These are phyloP conservation scores for Mycena venus DNA, from an alignment of 768 basidiomycete genomes.

Conservation along the genomic window DNA sequence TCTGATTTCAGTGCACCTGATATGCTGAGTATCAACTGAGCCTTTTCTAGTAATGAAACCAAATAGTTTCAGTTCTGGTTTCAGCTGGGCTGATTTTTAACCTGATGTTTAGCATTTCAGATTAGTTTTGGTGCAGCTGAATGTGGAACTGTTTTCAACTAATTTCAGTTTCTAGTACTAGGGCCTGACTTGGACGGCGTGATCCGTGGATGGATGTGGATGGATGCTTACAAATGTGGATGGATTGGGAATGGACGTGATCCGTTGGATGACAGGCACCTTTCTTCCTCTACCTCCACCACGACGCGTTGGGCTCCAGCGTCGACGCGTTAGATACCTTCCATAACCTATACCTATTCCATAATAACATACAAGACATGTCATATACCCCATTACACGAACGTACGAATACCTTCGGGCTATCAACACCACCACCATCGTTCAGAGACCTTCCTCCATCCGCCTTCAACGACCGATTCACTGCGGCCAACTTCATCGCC, in stretches of 20 bases:
- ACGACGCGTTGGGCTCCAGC: constrained; percentile 4
- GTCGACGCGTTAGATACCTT: constrained; percentile 13
- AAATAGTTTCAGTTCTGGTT: too few relatives aligned
- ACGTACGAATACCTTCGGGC: constrained; percentile 7
- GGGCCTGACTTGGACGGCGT: constrained; percentile 23
- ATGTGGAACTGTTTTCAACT: too few relatives aligned
- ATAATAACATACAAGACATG: not conserved
- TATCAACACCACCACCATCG: constrained; percentile 11
- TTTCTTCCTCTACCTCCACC: constrained; percentile 2
- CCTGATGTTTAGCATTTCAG: too few relatives aligned
- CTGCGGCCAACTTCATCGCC: not conserved
- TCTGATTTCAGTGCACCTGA: too few relatives aligned
- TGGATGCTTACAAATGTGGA: constrained; percentile 1
- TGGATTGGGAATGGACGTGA: constrained; percentile 21
- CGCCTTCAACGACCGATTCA: constrained; percentile 9
- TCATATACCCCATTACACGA: not conserved
- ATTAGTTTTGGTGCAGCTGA: too few relatives aligned
- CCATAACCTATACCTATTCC: not conserved
- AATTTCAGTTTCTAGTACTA: too few relatives aligned
- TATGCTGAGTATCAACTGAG: too few relatives aligned
- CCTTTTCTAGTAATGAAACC: too few relatives aligned
- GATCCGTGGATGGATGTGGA: constrained; percentile 20
- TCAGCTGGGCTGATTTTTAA: too few relatives aligned
- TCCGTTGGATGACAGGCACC: constrained; percentile 1
- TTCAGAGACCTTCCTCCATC: not conserved